Evolutionary conservation across 2,329 filamentous ascomycete species (phyloP).

Genomic region (Lecanicillium sp.): DNA sequence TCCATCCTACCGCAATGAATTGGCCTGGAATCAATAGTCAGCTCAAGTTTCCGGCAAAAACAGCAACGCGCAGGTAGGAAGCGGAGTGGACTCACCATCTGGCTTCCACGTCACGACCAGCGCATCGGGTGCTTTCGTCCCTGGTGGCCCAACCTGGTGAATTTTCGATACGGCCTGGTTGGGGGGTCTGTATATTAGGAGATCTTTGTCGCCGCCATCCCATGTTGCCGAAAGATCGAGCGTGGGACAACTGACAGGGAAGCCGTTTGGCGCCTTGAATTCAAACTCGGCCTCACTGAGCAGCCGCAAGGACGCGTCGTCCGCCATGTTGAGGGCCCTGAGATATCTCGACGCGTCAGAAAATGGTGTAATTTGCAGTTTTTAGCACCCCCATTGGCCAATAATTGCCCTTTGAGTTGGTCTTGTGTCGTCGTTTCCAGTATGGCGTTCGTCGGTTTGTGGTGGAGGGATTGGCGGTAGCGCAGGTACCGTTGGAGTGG

Average conservation of each 20-base stretch:
- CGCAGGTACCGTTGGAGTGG: neutral
- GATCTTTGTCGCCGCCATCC: constrained; percentile 59
- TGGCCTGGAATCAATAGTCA: constrained; percentile 46
- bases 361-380: neutral
- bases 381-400: neutral
- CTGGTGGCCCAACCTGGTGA: constrained; percentile 37
- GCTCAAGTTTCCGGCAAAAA: neutral
- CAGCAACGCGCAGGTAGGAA: neutral
- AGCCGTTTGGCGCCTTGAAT: constrained; percentile 46
- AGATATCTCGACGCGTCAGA: neutral
- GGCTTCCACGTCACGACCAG: constrained; percentile 58
- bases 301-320: constrained; percentile 34
- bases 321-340: constrained; percentile 23
- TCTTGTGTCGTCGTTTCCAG: neutral
- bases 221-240: constrained; percentile 74
- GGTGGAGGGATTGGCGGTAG: neutral
- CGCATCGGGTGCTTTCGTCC: constrained; percentile 35
- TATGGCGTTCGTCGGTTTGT: neutral
- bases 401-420: too few species aligned
- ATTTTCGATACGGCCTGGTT: constrained; percentile 58
- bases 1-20: constrained; percentile 77
- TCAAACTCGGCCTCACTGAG: constrained; percentile 54
- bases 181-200: constrained; percentile 73
- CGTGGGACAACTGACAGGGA: constrained; percentile 72
- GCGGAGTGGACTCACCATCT: constrained; percentile 49